Conservation (phyloP, 2,329 filamentous ascomycete species). For the Cladosporium cucumerinum region DNA sequence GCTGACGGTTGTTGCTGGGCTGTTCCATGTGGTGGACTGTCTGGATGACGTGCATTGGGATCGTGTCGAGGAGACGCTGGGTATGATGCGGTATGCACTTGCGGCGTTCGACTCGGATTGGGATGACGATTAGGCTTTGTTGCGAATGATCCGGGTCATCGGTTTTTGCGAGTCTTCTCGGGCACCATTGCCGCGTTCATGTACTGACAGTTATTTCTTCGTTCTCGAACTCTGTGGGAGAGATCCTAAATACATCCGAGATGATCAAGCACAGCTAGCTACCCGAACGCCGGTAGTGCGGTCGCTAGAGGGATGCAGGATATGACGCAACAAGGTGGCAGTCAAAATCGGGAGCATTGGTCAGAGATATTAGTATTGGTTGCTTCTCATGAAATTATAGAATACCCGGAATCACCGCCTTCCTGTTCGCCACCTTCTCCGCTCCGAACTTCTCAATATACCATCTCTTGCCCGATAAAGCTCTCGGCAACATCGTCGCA, state of each 20-base stretch:
- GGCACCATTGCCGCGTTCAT: background rate
- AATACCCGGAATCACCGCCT: constrained; percentile 66
- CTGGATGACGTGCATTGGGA: background rate
- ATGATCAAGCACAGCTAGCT: background rate
- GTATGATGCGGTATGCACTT: background rate
- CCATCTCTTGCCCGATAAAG: constrained; percentile 77
- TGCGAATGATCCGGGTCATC: background rate
- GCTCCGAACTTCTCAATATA: constrained; percentile 84
- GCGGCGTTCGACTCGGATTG: background rate
- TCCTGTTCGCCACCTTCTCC: constrained; percentile 70
- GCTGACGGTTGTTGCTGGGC: background rate
- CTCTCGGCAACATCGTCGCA: constrained; percentile 83
- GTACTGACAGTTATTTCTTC: background rate
- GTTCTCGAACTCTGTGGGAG: background rate
- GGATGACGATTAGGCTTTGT: background rate
- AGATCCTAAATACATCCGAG: background rate
- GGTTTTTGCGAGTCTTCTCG: background rate
- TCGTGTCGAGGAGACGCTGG: background rate
- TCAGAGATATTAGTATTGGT: background rate
- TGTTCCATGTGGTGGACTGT: background rate
- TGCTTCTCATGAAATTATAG: constrained; percentile 35
- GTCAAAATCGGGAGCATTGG: background rate
- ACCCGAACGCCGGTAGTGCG: background rate
- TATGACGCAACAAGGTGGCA: background rate
- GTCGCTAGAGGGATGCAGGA: background rate